These are phyloP conservation scores for Periglandula ipomoeae DNA, from an alignment of 2,329 filamentous ascomycete species.

Conservation along the genomic window DNA sequence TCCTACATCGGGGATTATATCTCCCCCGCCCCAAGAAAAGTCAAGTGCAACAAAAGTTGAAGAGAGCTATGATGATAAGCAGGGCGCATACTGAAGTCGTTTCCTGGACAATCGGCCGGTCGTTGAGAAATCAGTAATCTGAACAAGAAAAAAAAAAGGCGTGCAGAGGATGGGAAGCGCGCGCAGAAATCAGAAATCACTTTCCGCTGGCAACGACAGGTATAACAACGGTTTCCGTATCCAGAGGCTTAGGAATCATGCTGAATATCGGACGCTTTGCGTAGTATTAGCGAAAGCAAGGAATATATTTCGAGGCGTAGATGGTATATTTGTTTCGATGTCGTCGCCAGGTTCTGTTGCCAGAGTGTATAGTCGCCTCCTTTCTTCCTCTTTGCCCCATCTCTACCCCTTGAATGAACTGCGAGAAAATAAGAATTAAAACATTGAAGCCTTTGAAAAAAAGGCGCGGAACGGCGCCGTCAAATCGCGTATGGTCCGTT, in stretches of 20 bases:
- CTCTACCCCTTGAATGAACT: conserved; percentile 1
- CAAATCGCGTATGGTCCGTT: background rate
- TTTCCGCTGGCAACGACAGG: background rate
- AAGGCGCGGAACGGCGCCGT: background rate
- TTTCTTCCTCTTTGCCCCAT: conserved; percentile 8
- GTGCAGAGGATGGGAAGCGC: too few relatives aligned
- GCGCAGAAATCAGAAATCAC: too few relatives aligned
- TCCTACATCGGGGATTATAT: background rate
- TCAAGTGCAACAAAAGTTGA: too few relatives aligned
- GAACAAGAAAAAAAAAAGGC: too few relatives aligned
- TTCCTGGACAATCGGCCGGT: too few relatives aligned
- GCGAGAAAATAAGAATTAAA: conserved; percentile 9
- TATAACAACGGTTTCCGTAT: background rate
- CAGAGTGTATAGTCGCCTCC: conserved; percentile 19
- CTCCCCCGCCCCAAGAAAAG: too few relatives aligned
- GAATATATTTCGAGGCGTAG: background rate
- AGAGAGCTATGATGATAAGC: too few relatives aligned
- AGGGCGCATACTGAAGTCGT: too few relatives aligned
- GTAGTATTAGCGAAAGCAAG: background rate
- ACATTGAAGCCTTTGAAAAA: too few relatives aligned
- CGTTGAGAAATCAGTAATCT: too few relatives aligned
- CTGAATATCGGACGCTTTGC: background rate
- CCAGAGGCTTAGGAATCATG: background rate
- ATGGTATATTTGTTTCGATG: conserved; percentile 6
- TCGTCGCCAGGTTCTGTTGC: conserved; percentile 24